A percentile compares a stretch with the other conserved stretches of the same genome.
These are phyloP conservation scores for Anthracocystis walkeri DNA, from an alignment of 1,284 basidiomycete species.

Conservation along the genomic window DNA sequence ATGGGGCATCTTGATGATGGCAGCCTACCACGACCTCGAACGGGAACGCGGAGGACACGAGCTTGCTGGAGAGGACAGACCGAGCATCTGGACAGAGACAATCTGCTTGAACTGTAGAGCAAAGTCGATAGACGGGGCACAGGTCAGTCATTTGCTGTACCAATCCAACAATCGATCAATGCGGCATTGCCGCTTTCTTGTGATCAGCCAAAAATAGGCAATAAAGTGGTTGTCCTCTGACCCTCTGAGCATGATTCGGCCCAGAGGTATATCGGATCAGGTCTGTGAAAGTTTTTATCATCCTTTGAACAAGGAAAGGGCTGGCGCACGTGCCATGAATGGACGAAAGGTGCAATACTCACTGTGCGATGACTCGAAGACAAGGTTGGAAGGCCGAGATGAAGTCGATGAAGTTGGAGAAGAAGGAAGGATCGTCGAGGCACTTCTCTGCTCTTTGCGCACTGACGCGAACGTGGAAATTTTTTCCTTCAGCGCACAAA, in stretches of 20 bases:
- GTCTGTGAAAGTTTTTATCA: slow-evolving; percentile 56
- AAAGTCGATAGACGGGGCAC: background rate
- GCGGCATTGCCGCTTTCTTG: slow-evolving; percentile 13
- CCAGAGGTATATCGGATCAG: slow-evolving; percentile 52
- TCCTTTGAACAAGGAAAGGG: slow-evolving; percentile 32
- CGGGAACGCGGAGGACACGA: slow-evolving; percentile 36
- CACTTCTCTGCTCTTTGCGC: slow-evolving; percentile 2
- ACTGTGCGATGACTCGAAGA: slow-evolving; percentile 11
- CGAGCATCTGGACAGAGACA: slow-evolving; percentile 25
- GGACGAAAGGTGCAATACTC: slow-evolving; percentile 7
- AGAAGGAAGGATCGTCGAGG: slow-evolving; percentile 3
- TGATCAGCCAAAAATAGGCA: slow-evolving; percentile 53
- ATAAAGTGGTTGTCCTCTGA: slow-evolving; percentile 56
- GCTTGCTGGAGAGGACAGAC: slow-evolving; percentile 7
- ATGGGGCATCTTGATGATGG: slow-evolving; percentile 22
- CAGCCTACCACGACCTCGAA: slow-evolving; percentile 47
- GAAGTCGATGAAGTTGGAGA: slow-evolving; percentile 10
- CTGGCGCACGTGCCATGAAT: background rate
- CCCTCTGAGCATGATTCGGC: slow-evolving; percentile 47
- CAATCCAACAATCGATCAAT: background rate
- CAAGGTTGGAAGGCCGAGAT: slow-evolving; percentile 1
- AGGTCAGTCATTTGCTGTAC: slow-evolving; percentile 11
- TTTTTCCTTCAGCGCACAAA: background rate
- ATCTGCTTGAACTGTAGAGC: slow-evolving; percentile 5
- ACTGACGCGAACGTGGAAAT: background rate